Conservation (phyloP, 2,329 filamentous ascomycete genomes). For the Camillea tinctor region DNA sequence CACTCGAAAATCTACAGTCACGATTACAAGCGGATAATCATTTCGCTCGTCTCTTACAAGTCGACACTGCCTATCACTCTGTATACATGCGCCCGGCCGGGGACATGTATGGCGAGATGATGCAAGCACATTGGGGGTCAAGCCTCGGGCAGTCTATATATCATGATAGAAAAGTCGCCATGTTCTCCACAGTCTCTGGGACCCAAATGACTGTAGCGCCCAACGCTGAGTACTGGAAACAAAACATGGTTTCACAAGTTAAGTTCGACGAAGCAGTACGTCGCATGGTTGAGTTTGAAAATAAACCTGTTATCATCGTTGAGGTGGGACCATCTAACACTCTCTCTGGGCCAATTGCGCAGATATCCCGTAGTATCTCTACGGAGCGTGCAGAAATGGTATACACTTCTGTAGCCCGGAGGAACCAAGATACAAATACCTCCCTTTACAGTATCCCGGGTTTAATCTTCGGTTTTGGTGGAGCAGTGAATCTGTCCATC, state of each 20-base stretch:
- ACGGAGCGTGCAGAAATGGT: too few relatives aligned
- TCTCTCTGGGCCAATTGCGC: conserved; percentile 22
- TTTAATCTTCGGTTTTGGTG: conserved; percentile 11
- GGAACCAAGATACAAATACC: neutral
- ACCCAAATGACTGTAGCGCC: neutral
- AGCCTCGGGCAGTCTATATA: too few relatives aligned
- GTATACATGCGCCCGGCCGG: conserved; percentile 9
- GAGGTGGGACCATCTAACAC: conserved; percentile 24
- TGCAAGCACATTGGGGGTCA: neutral
- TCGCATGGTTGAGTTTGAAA: neutral
- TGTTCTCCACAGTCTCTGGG: conserved; percentile 15
- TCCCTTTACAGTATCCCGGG: conserved; percentile 16
- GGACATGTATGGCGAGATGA: conserved; percentile 9
- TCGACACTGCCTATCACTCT: conserved; percentile 26
- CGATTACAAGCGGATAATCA: conserved; percentile 7
- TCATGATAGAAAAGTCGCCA: too few relatives aligned
- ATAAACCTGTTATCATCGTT: conserved; percentile 19
- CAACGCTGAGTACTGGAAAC: conserved; percentile 26
- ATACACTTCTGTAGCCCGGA: too few relatives aligned
- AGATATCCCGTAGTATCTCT: conserved; percentile 20
- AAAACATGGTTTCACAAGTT: conserved; percentile 30
- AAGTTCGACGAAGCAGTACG: conserved; percentile 20
- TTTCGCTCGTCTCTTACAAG: conserved; percentile 23
- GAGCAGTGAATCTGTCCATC: conserved; percentile 21
- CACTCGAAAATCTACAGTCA: conserved; percentile 3